phyloP scores from a whole-genome alignment of 345 rosid species.

The Barbarea vulgaris region DNA sequence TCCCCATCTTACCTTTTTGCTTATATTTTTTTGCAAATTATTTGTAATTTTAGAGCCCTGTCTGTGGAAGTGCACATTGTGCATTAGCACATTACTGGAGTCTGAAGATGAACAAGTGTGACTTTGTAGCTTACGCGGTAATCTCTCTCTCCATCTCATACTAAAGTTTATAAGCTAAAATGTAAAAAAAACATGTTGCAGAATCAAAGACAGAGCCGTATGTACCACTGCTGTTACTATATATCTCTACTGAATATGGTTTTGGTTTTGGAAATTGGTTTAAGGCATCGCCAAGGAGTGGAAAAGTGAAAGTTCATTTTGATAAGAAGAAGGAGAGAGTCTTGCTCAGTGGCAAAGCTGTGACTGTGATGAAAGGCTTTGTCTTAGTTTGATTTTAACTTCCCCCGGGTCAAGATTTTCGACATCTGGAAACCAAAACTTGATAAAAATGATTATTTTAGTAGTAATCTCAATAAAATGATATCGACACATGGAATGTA shows the following conservation, averaged over 20 bases:
- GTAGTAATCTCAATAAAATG: too few species aligned
- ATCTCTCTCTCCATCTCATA: neutral
- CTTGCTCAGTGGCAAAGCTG: conserved; percentile 58
- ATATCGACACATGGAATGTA: too few species aligned
- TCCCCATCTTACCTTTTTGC: neutral
- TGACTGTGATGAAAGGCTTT: conserved; percentile 58
- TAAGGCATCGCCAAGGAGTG: conserved; percentile 65
- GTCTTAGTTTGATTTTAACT: conserved; percentile 43
- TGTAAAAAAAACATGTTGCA: too few species aligned
- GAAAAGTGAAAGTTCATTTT: conserved; percentile 48
- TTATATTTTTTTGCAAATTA: neutral
- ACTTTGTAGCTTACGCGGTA: conserved; percentile 58
- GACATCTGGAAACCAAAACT: neutral
- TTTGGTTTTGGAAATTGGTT: neutral
- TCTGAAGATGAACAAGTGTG: conserved; percentile 61
- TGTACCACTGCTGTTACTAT: too few species aligned
- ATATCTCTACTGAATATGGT: neutral
- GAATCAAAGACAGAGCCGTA: too few species aligned
- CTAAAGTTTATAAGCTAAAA: too few species aligned
- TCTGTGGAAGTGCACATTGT: conserved; percentile 73
- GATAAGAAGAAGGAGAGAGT: conserved; percentile 54
- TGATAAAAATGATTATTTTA: too few species aligned
- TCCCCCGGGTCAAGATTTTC: neutral
- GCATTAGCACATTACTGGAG: conserved; percentile 70
- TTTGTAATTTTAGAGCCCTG: conserved; percentile 58